phyloP scores from a whole-genome alignment of 176 grass and related monocot species.

The Tillandsia leiboldiana region DNA sequence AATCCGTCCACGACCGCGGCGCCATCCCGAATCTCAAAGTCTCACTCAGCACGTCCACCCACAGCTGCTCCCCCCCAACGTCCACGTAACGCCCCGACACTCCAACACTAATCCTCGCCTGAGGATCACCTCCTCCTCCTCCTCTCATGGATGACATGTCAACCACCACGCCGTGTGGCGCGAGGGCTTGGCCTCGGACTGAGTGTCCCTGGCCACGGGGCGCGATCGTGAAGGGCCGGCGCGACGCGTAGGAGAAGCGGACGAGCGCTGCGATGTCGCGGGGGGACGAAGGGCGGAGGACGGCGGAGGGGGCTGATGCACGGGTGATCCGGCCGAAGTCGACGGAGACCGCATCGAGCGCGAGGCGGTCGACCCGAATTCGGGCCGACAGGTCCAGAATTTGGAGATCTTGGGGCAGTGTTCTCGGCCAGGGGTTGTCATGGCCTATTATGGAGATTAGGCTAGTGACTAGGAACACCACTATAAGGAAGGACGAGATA shows the following conservation, averaged over 20 bases:
- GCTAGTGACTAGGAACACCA: not conserved
- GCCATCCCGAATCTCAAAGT: constrained; percentile 31
- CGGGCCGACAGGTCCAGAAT: not conserved
- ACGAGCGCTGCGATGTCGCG: not conserved
- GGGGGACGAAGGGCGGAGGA: not conserved
- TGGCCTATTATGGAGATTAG: not conserved
- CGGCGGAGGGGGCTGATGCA: not conserved
- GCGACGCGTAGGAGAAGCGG: constrained; percentile 4
- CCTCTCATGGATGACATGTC: not conserved
- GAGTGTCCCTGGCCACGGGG: constrained; percentile 47
- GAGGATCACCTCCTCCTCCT: not conserved
- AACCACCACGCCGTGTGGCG: constrained; percentile 17
- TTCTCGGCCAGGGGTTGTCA: not conserved
- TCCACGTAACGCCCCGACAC: constrained; percentile 27
- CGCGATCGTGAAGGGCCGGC: constrained; percentile 23
- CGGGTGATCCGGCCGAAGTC: not conserved
- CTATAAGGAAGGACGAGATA: not conserved
- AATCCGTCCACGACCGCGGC: constrained; percentile 49
- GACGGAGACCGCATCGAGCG: not conserved
- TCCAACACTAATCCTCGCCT: constrained; percentile 15
- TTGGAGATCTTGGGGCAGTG: constrained; percentile 1
- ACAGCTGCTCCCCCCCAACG: constrained; percentile 69
- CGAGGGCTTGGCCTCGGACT: constrained; percentile 27
- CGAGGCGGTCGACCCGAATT: not conserved
- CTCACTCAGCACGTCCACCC: constrained; percentile 50